These are phyloP conservation scores for Backusella parvicylindrica DNA, from an alignment of 192 early-diverging fungal species.

Conservation along the genomic window DNA sequence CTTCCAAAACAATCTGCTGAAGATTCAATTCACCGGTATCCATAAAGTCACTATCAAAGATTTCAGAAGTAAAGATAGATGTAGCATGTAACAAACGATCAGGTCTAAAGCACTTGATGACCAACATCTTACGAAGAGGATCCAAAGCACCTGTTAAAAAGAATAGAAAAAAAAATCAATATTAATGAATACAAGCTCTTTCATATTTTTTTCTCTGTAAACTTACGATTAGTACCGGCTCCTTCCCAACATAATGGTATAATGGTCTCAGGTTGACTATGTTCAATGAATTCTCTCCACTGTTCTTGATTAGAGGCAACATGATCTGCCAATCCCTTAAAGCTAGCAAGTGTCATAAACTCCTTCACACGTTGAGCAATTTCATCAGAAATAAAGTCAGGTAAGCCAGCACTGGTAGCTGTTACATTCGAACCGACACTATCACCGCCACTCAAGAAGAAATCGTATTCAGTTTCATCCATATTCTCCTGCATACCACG, in stretches of 20 bases:
- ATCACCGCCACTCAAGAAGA: slow-evolving; percentile 61
- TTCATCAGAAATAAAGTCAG: slow-evolving; percentile 51
- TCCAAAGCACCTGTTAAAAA: slow-evolving; percentile 41
- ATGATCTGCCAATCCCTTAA: slow-evolving; percentile 37
- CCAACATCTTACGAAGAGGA: slow-evolving; percentile 73
- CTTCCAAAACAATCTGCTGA: slow-evolving; percentile 62
- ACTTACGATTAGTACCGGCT: slow-evolving; percentile 28
- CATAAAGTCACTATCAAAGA: slow-evolving; percentile 61
- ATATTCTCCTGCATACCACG: slow-evolving; percentile 50
- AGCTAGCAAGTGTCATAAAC: slow-evolving; percentile 37
- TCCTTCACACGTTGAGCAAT: slow-evolving; percentile 42
- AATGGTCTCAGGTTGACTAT: slow-evolving; percentile 40
- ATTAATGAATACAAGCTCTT: neutral
- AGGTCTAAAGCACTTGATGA: slow-evolving; percentile 84
- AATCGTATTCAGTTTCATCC: slow-evolving; percentile 67
- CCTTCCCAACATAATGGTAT: slow-evolving; percentile 56
- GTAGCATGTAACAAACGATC: slow-evolving; percentile 83
- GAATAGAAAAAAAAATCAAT: neutral
- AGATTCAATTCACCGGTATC: slow-evolving; percentile 66
- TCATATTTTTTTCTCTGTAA: neutral
- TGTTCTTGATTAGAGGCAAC: slow-evolving; percentile 37
- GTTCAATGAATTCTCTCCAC: slow-evolving; percentile 49
- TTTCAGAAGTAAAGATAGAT: slow-evolving; percentile 62
- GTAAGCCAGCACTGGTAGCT: slow-evolving; percentile 30
- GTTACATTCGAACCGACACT: slow-evolving; percentile 33